Evolutionary conservation across 2,329 filamentous ascomycete species (phyloP).

Genomic region (Colletotrichum kahawae): DNA sequence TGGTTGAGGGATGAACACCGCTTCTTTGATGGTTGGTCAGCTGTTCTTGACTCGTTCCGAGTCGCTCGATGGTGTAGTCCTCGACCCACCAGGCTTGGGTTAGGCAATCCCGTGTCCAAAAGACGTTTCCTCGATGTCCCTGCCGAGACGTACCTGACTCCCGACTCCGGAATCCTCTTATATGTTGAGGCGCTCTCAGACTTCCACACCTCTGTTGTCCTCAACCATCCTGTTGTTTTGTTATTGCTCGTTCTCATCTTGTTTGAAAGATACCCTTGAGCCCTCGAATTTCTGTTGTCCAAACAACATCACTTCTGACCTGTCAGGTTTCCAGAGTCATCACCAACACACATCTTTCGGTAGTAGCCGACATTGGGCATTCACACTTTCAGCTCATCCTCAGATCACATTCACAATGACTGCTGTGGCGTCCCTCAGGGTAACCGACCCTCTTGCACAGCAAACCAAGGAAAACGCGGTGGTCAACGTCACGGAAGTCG

Average conservation of each 20-base stretch:
- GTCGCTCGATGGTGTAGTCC: constrained; percentile 15
- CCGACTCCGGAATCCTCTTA: background rate
- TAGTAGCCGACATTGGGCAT: background rate
- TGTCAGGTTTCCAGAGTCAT: background rate
- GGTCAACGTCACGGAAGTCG: constrained; percentile 10
- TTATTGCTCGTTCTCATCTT: background rate
- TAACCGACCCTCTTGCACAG: constrained; percentile 3
- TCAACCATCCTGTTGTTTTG: background rate
- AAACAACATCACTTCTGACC: background rate
- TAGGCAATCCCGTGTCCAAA: constrained; percentile 23
- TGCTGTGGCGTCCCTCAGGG: constrained; percentile 5
- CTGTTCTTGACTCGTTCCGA: constrained; percentile 23
- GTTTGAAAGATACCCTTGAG: background rate
- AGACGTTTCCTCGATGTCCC: constrained; percentile 22
- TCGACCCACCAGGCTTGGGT: constrained; percentile 23
- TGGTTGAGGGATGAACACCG: constrained; percentile 21
- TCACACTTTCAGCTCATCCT: background rate
- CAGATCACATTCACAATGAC: background rate
- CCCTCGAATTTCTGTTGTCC: background rate
- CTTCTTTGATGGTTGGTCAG: constrained; percentile 14
- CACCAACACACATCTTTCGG: background rate
- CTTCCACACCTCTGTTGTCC: background rate
- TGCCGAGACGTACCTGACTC: background rate
- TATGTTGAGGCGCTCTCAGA: background rate
- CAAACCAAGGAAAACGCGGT: constrained; percentile 5